Evolutionary conservation across 2,329 filamentous ascomycete genomes (phyloP).

Genomic region (Sclerotinia borealis): DNA sequence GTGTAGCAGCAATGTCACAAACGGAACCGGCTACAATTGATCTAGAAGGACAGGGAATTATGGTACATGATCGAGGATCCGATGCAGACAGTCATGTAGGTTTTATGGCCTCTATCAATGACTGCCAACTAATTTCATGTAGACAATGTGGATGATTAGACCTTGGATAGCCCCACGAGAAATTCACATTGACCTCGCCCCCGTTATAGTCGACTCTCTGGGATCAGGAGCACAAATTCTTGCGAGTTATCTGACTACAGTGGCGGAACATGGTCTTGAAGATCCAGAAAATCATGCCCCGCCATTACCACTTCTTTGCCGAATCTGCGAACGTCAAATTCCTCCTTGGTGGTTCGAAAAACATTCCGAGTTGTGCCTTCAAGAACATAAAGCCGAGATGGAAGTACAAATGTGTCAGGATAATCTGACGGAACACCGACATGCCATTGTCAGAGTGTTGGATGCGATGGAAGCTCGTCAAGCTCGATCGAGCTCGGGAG

Average conservation of each 20-base stretch:
- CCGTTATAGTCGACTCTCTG: slow-evolving; percentile 83
- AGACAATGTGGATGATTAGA: slow-evolving; percentile 99
- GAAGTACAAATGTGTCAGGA: slow-evolving; percentile 96
- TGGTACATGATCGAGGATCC: slow-evolving; percentile 87
- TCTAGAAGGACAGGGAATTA: slow-evolving; percentile 94
- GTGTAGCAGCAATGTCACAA: slow-evolving; percentile 33
- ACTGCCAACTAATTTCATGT: slow-evolving; percentile 28
- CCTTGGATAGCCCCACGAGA: slow-evolving; percentile 83
- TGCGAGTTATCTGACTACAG: slow-evolving; percentile 82
- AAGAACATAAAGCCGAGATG: slow-evolving; percentile 96
- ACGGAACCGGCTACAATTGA: slow-evolving; percentile 53
- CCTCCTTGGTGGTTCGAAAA: slow-evolving; percentile 99
- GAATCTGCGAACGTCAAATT: slow-evolving; percentile 95
- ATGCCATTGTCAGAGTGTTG: slow-evolving; percentile 89
- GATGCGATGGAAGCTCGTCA: slow-evolving; percentile 81
- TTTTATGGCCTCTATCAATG: slow-evolving; percentile 24
- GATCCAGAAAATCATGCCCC: slow-evolving; percentile 72
- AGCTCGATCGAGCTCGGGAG: slow-evolving; percentile 55
- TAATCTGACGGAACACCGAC: slow-evolving; percentile 82
- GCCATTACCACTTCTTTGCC: slow-evolving; percentile 80
- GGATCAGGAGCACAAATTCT: slow-evolving; percentile 93
- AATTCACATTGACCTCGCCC: slow-evolving; percentile 91
- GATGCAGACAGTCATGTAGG: slow-evolving; percentile 86
- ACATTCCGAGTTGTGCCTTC: slow-evolving; percentile 90
- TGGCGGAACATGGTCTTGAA: slow-evolving; percentile 76